These are phyloP conservation scores for Ustilago lituana DNA, from an alignment of 1,284 basidiomycete genomes.

Conservation along the genomic window DNA sequence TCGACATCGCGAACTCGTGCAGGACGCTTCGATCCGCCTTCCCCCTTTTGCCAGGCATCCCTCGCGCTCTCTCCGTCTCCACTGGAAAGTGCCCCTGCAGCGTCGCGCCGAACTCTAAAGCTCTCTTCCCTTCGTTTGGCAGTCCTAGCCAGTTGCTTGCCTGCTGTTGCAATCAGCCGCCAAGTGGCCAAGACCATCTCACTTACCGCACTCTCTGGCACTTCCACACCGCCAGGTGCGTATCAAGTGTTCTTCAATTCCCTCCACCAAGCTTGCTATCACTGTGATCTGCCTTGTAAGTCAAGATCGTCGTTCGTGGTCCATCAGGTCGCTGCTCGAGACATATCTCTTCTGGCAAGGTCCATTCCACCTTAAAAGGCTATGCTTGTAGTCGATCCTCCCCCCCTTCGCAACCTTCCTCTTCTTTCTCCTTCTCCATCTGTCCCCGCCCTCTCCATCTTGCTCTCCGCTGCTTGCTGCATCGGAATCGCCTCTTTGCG, in stretches of 20 bases:
- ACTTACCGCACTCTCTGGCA: too few relatives aligned
- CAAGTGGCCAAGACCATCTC: too few relatives aligned
- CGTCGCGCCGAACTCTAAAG: background rate
- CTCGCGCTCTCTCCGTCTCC: constrained; percentile 20
- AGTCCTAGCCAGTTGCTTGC: too few relatives aligned
- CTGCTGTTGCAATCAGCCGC: too few relatives aligned
- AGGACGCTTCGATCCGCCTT: constrained; percentile 13
- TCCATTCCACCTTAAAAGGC: constrained; percentile 38
- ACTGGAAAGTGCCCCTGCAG: constrained; percentile 20
- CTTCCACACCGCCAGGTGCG: too few relatives aligned
- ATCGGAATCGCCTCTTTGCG: background rate
- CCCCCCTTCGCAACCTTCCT: constrained; percentile 7
- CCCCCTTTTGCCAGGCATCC: constrained; percentile 9
- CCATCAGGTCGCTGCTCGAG: constrained; percentile 10
- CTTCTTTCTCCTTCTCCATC: constrained; percentile 1
- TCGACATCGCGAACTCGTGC: constrained; percentile 1
- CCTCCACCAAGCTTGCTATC: too few relatives aligned
- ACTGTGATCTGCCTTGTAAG: too few relatives aligned
- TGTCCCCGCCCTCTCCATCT: constrained; percentile 1
- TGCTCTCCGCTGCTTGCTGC: background rate
- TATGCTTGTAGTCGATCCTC: constrained; percentile 36
- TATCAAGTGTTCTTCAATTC: too few relatives aligned
- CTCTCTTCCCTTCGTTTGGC: too few relatives aligned
- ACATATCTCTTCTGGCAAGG: constrained; percentile 15
- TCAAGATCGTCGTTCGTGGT: constrained; percentile 9